phyloP scores from a whole-genome alignment of 345 rosid species.

The Citrus medica region DNA sequence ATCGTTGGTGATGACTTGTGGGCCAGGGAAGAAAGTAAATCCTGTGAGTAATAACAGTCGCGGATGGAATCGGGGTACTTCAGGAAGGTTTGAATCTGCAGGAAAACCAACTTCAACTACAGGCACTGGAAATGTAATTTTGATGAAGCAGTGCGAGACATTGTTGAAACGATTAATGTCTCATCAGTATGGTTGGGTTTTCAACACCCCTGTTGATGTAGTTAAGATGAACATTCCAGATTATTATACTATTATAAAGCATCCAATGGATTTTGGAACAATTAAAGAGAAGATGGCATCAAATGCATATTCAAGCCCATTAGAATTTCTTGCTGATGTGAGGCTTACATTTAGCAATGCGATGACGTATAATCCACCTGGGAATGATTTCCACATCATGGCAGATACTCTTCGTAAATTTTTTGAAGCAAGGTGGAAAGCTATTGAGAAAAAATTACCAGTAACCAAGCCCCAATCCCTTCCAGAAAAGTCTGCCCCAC shows the following conservation, averaged over 20 bases:
- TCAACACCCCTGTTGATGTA: conserved; percentile 85
- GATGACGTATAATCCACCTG: conserved; percentile 88
- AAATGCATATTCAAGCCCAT: conserved; percentile 67
- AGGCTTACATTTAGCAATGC: conserved; percentile 85
- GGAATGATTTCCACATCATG: conserved; percentile 79
- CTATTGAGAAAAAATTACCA: conserved; percentile 66
- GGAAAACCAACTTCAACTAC: conserved; percentile 34
- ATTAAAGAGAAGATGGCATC: conserved; percentile 58
- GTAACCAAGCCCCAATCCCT: conserved; percentile 27
- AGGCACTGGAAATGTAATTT: conserved; percentile 37
- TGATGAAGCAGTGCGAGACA: conserved; percentile 83
- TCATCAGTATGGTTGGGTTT: conserved; percentile 80
- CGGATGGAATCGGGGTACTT: conserved; percentile 46
- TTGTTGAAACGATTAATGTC: conserved; percentile 65
- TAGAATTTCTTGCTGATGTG: conserved; percentile 77
- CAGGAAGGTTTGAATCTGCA: conserved; percentile 52
- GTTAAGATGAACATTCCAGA: conserved; percentile 79
- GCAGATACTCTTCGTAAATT: conserved; percentile 68
- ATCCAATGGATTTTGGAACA: conserved; percentile 95
- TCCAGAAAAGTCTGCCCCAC: conserved; percentile 30
- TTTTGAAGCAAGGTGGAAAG: conserved; percentile 84
- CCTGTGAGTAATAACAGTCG: conserved; percentile 32
- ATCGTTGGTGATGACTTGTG: conserved; percentile 37
- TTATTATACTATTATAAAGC: conserved; percentile 68
- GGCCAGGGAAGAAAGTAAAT: conserved; percentile 51